Conservation (phyloP, 2,329 filamentous ascomycete genomes). For the Xylariaceae sp. region DNA sequence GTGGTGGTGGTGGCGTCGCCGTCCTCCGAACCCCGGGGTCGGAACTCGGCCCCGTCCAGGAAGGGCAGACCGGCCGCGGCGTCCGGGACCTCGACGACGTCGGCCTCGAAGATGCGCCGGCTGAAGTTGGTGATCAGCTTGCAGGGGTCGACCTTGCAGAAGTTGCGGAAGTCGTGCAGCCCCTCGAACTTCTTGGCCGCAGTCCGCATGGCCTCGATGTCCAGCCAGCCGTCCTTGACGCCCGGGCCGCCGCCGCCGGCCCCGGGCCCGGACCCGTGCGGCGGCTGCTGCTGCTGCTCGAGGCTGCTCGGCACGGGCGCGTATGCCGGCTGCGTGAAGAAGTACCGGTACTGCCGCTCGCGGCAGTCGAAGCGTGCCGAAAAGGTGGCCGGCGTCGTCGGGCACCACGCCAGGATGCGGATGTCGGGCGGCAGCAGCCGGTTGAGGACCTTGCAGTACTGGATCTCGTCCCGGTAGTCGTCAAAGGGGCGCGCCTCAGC, state of each 20-base stretch:
- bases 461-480: slow-evolving; percentile 70
- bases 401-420: slow-evolving; percentile 87
- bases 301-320: slow-evolving; percentile 53
- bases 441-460: slow-evolving; percentile 79
- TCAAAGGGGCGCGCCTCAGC: slow-evolving; percentile 40
- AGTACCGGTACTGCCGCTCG: slow-evolving; percentile 89
- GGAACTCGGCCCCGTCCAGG: slow-evolving; percentile 39
- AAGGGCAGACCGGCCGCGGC: slow-evolving; percentile 48
- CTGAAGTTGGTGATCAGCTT: slow-evolving; percentile 85
- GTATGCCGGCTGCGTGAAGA: slow-evolving; percentile 92
- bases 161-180: slow-evolving; percentile 88
- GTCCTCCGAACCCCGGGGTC: slow-evolving; percentile 20
- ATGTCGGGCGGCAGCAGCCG: slow-evolving; percentile 84
- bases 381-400: slow-evolving; percentile 69
- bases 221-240: slow-evolving; percentile 66
- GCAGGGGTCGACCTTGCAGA: slow-evolving; percentile 85
- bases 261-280: no score
- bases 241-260: slow-evolving; percentile 12
- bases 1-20: background rate
- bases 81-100: slow-evolving; percentile 63
- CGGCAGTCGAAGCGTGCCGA: slow-evolving; percentile 88
- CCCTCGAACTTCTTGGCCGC: slow-evolving; percentile 77
- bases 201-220: slow-evolving; percentile 77
- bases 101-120: slow-evolving; percentile 70
- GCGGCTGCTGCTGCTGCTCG: slow-evolving; percentile 34